Evolutionary conservation across 805 yeast species (phyloP), one percentile per base, ranked within the genome.

Genomic region (Wickerhamomyces kurtzmanii): DNA sequence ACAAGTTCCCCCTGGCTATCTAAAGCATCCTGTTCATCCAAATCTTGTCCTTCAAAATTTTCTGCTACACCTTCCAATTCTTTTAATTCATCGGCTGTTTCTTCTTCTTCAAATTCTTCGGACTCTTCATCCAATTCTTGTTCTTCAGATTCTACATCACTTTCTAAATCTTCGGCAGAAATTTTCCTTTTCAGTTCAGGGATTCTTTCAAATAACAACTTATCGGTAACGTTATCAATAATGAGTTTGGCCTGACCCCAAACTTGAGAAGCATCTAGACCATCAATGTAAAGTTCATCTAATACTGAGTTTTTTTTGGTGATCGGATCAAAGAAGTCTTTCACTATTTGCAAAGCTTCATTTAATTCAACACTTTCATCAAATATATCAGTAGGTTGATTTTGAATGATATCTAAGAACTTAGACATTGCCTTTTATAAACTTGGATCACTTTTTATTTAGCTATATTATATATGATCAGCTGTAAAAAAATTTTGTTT

Each of bases 211-310:
- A 62, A 65, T 47, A 82, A 47, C 20, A 85, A 53, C 23, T 65
- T 62, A 26, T 78, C 85, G 16, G 78, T 74, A 9, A 80, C 79
- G 6, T 78, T 79, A 33, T 86, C 96, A 21, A 85, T 59, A 12
- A 89, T 77, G 57, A 89, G 68, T 52, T 82, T 84, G 3, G 83
- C 77, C 54, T 89, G 97, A 31, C 89, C 94, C 85, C 89, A 89
- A 0, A 91, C 86, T 49, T 89, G 97, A 22, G 79, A 69, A 15
- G 95, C 76, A 50, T 83, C 95, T 30, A 89, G 60, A 1, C 96
- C 97, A 27, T 86, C 93, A 10, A 80, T 66, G 40, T 78, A 73
- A 13, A 89, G 65, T 47, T 83, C 86, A 51, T 86, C 95, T 13
- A 89, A 60, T 5, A 81, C 79, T 1, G 91, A 40, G 30, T 45